Conservation (phyloP, 164 flowering plant genomes). For the Stephania cephalantha region DNA sequence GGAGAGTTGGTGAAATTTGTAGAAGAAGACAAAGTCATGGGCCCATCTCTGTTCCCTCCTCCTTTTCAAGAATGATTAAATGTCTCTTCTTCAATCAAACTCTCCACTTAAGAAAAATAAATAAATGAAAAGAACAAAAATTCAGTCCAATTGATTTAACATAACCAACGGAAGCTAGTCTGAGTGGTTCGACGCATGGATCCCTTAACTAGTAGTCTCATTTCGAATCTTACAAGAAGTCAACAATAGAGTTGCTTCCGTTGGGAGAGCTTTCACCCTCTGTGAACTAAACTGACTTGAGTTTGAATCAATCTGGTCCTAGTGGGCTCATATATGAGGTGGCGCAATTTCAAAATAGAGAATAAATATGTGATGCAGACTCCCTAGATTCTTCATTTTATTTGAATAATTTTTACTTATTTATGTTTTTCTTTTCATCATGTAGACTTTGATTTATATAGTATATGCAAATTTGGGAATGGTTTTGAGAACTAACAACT, state of each 20-base stretch:
- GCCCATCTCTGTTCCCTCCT: background rate
- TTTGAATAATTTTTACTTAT: too few relatives aligned
- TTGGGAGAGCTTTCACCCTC: too few relatives aligned
- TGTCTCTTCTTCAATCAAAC: background rate
- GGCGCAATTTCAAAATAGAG: background rate
- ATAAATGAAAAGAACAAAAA: too few relatives aligned
- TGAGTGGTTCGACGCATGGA: too few relatives aligned
- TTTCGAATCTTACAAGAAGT: too few relatives aligned
- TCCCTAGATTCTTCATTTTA: background rate
- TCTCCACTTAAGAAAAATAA: background rate
- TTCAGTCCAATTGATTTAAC: background rate
- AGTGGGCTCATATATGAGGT: too few relatives aligned
- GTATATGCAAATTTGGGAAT: background rate
- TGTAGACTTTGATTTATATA: background rate
- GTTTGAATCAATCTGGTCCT: too few relatives aligned
- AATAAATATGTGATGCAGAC: too few relatives aligned
- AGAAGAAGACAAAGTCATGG: background rate
- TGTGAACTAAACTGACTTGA: too few relatives aligned
- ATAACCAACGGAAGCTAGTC: background rate
- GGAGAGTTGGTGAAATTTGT: background rate
- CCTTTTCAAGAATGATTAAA: background rate
- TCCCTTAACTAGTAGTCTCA: too few relatives aligned
- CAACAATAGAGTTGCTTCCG: too few relatives aligned
- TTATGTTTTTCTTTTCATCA: too few relatives aligned
- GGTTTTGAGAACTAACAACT: background rate